Percentiles rank a stretch among this genome's conserved stretches.
These are phyloP conservation scores for Xylariaceae sp. DNA, from an alignment of 2,329 filamentous ascomycete genomes.

Conservation along the genomic window DNA sequence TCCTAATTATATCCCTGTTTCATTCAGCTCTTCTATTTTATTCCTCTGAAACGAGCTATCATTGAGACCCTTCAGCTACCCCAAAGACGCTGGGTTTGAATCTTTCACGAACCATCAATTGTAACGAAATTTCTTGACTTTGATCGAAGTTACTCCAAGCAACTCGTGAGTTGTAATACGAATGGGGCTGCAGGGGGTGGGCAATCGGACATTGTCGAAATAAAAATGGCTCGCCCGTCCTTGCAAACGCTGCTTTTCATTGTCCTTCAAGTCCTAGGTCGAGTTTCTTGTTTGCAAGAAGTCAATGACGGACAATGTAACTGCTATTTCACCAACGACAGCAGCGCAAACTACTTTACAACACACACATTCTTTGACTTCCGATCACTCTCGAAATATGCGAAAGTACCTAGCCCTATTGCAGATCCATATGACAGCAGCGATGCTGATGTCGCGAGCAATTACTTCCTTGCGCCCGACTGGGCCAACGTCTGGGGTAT, in stretches of 20 bases:
- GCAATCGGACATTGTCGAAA: neutral
- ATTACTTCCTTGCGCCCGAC: constrained; percentile 41
- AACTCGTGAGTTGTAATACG: neutral
- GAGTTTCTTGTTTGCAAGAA: constrained; percentile 31
- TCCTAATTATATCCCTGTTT: constrained; percentile 12
- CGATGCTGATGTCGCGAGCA: constrained; percentile 38
- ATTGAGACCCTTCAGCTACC: neutral
- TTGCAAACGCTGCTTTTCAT: constrained; percentile 27
- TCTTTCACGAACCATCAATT: neutral
- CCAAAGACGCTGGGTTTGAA: neutral
- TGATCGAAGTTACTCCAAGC: neutral
- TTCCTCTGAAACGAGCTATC: neutral
- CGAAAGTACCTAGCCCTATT: constrained; percentile 41
- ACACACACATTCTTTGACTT: constrained; percentile 60
- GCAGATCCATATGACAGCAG: constrained; percentile 39
- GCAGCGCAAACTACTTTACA: constrained; percentile 51
- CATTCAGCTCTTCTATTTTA: constrained; percentile 6
- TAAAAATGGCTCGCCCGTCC: constrained; percentile 25
- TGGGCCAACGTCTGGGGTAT: constrained; percentile 45
- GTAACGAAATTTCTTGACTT: neutral
- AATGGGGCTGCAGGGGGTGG: neutral
- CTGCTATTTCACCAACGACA: constrained; percentile 58
- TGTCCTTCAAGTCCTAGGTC: constrained; percentile 25
- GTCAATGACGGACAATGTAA: constrained; percentile 45
- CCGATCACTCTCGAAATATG: constrained; percentile 50